phyloP scores from a whole-genome alignment of 768 basidiomycete species.

The Coprinellus aureogranulatus region DNA sequence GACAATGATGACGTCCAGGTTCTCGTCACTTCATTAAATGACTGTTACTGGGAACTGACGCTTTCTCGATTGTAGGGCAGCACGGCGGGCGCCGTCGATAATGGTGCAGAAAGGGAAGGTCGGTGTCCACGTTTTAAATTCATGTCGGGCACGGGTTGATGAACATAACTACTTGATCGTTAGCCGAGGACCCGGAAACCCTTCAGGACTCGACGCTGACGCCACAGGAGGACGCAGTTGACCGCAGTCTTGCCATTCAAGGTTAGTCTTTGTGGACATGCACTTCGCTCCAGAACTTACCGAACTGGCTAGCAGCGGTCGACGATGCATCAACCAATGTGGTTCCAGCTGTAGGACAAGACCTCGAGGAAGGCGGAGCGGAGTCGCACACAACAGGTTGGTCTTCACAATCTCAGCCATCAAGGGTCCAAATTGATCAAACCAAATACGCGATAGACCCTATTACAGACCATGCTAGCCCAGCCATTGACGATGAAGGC shows the following conservation, averaged over 20 bases:
- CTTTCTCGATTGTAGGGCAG: background rate
- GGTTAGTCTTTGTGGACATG: background rate
- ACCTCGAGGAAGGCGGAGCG: no score
- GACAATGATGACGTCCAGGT: background rate
- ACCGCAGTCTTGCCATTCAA: background rate
- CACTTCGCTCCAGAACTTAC: no score
- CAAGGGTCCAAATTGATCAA: no score
- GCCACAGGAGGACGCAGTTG: background rate
- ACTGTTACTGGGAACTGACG: background rate
- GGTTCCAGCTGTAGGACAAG: no score
- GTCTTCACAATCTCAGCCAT: no score
- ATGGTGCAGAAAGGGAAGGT: slow-evolving; percentile 1
- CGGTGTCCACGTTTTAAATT: background rate
- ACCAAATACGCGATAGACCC: no score
- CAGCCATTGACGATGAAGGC: no score
- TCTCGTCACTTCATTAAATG: background rate
- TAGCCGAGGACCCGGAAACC: background rate
- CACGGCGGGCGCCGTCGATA: background rate
- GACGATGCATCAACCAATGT: no score
- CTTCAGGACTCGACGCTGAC: background rate
- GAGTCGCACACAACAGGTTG: no score
- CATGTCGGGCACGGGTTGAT: background rate
- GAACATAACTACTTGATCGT: background rate
- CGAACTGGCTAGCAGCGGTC: no score
- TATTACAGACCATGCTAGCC: no score